Conservation (phyloP, 768 basidiomycete genomes). For the Mycena galopus region DNA sequence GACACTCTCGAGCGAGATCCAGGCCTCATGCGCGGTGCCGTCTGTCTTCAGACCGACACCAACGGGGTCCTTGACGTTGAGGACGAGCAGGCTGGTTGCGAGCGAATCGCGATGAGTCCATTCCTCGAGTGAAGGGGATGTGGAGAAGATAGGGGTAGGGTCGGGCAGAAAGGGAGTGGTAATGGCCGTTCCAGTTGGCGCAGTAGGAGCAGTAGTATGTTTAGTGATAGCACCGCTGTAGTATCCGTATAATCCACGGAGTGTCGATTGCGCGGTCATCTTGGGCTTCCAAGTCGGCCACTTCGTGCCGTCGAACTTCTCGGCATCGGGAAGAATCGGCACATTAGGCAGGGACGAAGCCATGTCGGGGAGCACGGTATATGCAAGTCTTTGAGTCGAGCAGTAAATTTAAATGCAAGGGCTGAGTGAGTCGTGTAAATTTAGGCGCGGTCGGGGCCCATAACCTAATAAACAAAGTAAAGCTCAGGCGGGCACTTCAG, state of each 20-base stretch:
- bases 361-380: no score
- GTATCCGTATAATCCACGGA: slow-evolving; percentile 17
- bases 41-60: slow-evolving; percentile 31
- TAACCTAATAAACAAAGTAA: no score
- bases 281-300: neutral
- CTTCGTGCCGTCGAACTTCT: slow-evolving; percentile 5
- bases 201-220: neutral
- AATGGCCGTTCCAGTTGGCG: neutral
- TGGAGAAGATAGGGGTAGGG: slow-evolving; percentile 31
- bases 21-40: slow-evolving; percentile 40
- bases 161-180: neutral
- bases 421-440: no score
- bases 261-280: neutral
- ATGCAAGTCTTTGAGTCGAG: no score
- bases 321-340: slow-evolving; percentile 10
- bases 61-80: slow-evolving; percentile 39
- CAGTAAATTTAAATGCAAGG: no score
- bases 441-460: no score
- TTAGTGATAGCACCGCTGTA: neutral
- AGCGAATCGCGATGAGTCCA: slow-evolving; percentile 40
- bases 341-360: no score
- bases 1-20: slow-evolving; percentile 33
- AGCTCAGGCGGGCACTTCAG: no score
- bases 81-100: slow-evolving; percentile 28
- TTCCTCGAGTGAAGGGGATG: slow-evolving; percentile 34